Conservation (phyloP, 768 basidiomycete species). For the Mycena chlorophos region DNA sequence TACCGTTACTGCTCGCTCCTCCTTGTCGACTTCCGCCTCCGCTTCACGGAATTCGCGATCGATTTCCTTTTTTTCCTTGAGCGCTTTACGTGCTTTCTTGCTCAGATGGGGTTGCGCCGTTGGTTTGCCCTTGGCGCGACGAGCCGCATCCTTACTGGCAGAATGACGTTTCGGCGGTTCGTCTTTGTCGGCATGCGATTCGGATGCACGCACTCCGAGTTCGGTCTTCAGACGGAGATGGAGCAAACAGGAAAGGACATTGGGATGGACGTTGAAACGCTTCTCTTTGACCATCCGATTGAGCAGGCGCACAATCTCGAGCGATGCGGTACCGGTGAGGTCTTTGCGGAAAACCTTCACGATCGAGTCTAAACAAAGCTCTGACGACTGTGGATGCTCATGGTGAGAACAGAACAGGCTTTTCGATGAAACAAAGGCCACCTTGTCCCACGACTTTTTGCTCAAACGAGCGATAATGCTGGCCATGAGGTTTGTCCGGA, state of each 20-base stretch:
- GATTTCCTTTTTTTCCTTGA: constrained; percentile 88
- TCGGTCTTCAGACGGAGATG: constrained; percentile 87
- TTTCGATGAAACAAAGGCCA: constrained; percentile 36
- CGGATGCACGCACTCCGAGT: constrained; percentile 75
- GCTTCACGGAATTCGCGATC: constrained; percentile 92
- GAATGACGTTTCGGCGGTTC: constrained; percentile 37
- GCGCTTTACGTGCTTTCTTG: constrained; percentile 84
- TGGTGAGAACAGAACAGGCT: constrained; percentile 18
- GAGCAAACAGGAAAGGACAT: constrained; percentile 81
- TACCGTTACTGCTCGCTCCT: constrained; percentile 82
- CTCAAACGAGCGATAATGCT: constrained; percentile 82
- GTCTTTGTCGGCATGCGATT: constrained; percentile 62
- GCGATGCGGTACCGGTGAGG: constrained; percentile 74
- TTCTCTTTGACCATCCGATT: constrained; percentile 97
- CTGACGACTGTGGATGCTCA: constrained; percentile 61
- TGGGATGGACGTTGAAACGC: constrained; percentile 85
- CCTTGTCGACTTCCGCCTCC: constrained; percentile 89
- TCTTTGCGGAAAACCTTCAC: constrained; percentile 83
- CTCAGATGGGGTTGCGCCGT: constrained; percentile 74
- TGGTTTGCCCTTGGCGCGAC: constrained; percentile 57
- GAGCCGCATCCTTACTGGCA: constrained; percentile 45
- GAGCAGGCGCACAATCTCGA: constrained; percentile 86
- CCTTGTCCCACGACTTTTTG: constrained; percentile 86
- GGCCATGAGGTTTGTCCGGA: constrained; percentile 88
- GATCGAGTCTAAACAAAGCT: constrained; percentile 80